Base-by-base conservation (phyloP, 805 yeast genomes). In the Candida michaelii region DNA sequence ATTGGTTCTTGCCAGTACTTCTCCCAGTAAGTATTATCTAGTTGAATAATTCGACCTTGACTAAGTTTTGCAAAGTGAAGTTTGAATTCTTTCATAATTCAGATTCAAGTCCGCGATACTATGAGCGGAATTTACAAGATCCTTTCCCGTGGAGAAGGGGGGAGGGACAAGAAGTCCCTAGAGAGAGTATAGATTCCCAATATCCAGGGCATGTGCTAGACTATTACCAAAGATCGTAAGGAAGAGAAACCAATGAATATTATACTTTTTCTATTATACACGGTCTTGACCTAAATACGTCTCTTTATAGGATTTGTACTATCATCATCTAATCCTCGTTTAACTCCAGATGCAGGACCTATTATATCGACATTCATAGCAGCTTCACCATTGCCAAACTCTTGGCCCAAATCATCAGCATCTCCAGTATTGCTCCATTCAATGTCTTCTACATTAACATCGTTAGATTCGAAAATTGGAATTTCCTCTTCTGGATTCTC, bases 31-130 rank as follows among this genome's bases (percentile, higher is more conserved):
- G 31, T 23, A 40, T 63, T 60, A 15, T 47, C 46, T 10, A 45
- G 48, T 3, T 56, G 55, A 10, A 71, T 59, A 9, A 66, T 50
- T 30, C 69, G 51, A 19, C 74, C 68, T 35, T 76, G 81, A 4
- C 79, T 76, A 19, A 87, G 72, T 48, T 71, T 68, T 54, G 74
- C 73, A 47, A 85, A 76, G 53, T 81, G 87, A 53, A 74, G 75
- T 56, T 78, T 80, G 60, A 79, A 76, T 29, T 25, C 39, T 25
- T 34, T 34, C 37, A 34, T 34, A 3, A 21, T 8, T 25, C 29
- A 25, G 13, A 30, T 10, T n/a, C 8, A 6, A 21, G 23, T 30
- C 6, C 33, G 33, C 33, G 33, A 16, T 30, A 27, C 13, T 10
- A 21, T 21, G 23, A 21, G 23, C 23, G 23, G 23, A 21, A 21